Evolutionary conservation across 345 rosid genomes (phyloP).

Genomic region (Capsella bursapastoris): DNA sequence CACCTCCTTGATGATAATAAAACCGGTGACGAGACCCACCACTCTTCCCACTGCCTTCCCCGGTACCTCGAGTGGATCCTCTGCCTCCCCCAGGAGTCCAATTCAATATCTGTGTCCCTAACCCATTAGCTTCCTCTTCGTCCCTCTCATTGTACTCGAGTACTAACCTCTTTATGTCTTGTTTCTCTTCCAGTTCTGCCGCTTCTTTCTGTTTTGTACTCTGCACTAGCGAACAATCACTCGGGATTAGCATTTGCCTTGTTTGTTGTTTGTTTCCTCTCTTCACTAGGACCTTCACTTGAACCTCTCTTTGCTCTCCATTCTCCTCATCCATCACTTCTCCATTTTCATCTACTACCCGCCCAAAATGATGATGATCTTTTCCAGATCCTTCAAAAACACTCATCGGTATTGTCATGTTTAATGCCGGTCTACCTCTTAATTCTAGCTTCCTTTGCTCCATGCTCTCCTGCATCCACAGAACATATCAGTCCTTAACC

Average conservation of each 20-base stretch:
- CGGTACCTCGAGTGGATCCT: constrained; percentile 57
- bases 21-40: constrained; percentile 75
- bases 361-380: constrained; percentile 79
- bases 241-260: constrained; percentile 88
- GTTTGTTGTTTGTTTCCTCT: constrained; percentile 97
- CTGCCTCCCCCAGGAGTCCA: constrained; percentile 74
- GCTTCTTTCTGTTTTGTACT: constrained; percentile 99
- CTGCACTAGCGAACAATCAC: constrained; percentile 82
- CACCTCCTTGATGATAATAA: constrained; percentile 69
- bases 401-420: constrained; percentile 93
- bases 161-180: constrained; percentile 94
- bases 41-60: constrained; percentile 62
- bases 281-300: constrained; percentile 95
- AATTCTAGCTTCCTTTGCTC: constrained; percentile 93
- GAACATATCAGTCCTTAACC: constrained; percentile 35
- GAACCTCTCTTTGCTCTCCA: constrained; percentile 80
- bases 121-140: constrained; percentile 86
- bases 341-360: constrained; percentile 71
- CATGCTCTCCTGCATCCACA: constrained; percentile 85
- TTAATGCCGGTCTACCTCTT: constrained; percentile 81
- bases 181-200: constrained; percentile 96
- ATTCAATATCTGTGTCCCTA: constrained; percentile 70
- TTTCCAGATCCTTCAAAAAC: constrained; percentile 86
- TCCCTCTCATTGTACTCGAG: constrained; percentile 95
- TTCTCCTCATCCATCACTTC: constrained; percentile 73